A percentile compares a stretch with the other conserved stretches of the same genome.
Conservation (phyloP, 2,329 filamentous ascomycete genomes). For the Ascochyta rabiei region DNA sequence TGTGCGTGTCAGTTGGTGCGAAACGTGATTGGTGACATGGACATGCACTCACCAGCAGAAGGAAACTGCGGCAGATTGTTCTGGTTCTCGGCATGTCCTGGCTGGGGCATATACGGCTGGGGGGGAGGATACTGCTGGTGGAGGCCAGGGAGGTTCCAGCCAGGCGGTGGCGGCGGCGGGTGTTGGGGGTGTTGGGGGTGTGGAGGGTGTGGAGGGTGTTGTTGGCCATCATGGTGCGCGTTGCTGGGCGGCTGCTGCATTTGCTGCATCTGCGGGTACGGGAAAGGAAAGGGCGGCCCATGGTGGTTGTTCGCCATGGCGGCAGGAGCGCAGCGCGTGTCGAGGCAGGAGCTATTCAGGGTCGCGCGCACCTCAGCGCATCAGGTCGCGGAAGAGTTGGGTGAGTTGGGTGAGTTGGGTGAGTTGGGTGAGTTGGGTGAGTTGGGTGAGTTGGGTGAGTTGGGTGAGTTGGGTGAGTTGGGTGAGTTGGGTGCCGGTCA, state of each 20-base stretch:
- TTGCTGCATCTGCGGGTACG: conserved; percentile 18
- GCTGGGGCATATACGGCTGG: conserved; percentile 13
- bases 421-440: too few species aligned
- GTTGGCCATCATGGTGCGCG: conserved; percentile 8
- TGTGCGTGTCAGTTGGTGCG: not conserved
- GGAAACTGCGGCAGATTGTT: conserved; percentile 9
- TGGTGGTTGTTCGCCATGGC: conserved; percentile 41
- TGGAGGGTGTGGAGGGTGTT: too few species aligned
- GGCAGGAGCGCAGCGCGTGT: conserved; percentile 16
- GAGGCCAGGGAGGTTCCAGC: conserved; percentile 11
- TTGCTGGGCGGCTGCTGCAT: conserved; percentile 5
- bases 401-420: too few species aligned
- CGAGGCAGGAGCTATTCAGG: conserved; percentile 14
- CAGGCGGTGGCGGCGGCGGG: conserved; percentile 12
- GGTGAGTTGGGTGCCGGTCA: too few species aligned
- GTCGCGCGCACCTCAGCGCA: conserved; percentile 23
- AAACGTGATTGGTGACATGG: not conserved
- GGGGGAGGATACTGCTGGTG: conserved; percentile 7
- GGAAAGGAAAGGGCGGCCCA: conserved; percentile 30
- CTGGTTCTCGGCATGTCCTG: conserved; percentile 12
- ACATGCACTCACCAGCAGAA: conserved; percentile 1
- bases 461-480: too few species aligned
- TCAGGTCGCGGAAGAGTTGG: conserved; percentile 11
- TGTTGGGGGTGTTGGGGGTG: not conserved
- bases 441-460: too few species aligned